Evolutionary conservation across 345 rosid genomes (phyloP), one percentile per base, ranked within the genome.

Genomic region (Moringa oleifera): DNA sequence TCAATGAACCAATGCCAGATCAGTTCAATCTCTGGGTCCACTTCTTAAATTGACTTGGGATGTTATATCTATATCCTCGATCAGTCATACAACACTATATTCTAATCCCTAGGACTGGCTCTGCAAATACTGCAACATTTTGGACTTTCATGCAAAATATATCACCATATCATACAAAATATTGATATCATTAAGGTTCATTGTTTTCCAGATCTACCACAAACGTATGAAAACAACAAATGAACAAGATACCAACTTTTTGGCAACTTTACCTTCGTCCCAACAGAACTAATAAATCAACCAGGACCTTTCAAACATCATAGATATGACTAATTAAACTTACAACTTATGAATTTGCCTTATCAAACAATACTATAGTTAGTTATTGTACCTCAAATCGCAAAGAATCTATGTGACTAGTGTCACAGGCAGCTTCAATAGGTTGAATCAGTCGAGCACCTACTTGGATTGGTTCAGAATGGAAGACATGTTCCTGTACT

Each of bases 351-450:
- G 37, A 11, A 33, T 33, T 11, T 33, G n/a, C n/a, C n/a, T n/a
- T n/a, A n/a, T n/a, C n/a, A n/a, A n/a, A n/a, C n/a, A 20, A 47
- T 11, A 36, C 45, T 23, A 46, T 23, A 52, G 21, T 18, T 23
- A 62, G 23, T 36, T 64, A 51, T 52, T 59, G 63, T 86, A 91
- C 98, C 96, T 91, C 96, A 79, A 88, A 86, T 66, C 89, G 84
- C 62, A 89, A 77, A 67, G 73, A 81, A 73, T 77, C 64, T 18
- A 73, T 66, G 28, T 73, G 65, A 55, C 66, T 68, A 21, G 79
- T 75, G 71, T 19, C 66, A 63, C 66, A 55, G 56, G 58, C 69
- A 64, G 62, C 75, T 63, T 77, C 77, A 65, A 63, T 58, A 62
- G 74, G 76, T 74, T 65, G 64, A 73, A 58, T 53, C 56, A 58